Evolutionary conservation across 2,329 filamentous ascomycete species (phyloP).

Genomic region (Xylaria sp.): DNA sequence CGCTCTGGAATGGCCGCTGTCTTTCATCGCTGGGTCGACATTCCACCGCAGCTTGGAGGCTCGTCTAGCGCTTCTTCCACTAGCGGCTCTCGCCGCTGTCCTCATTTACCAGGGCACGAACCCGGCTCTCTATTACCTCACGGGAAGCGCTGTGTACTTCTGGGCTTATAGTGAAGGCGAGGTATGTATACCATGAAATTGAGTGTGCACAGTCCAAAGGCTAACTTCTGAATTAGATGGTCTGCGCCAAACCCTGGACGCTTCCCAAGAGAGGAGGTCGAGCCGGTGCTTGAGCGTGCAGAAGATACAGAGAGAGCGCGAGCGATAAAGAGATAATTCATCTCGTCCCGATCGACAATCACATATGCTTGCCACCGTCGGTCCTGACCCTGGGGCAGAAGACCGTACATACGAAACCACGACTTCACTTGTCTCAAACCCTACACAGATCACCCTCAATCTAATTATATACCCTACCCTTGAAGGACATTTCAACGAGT

Average conservation of each 20-base stretch:
- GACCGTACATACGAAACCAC: slow-evolving; percentile 7
- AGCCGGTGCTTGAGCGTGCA: slow-evolving; percentile 33
- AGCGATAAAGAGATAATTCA: neutral
- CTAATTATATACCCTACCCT: neutral
- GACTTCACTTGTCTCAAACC: neutral
- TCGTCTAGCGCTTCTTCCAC: slow-evolving; percentile 82
- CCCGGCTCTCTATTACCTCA: slow-evolving; percentile 88
- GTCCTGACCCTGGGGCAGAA: neutral
- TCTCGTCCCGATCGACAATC: slow-evolving; percentile 5
- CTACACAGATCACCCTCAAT: neutral
- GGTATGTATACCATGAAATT: slow-evolving; percentile 65
- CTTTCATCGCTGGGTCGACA: slow-evolving; percentile 77
- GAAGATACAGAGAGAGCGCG: neutral
- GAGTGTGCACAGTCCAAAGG: neutral
- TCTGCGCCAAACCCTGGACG: slow-evolving; percentile 77
- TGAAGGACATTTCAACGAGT: neutral
- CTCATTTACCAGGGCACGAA: slow-evolving; percentile 95
- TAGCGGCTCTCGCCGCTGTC: slow-evolving; percentile 77
- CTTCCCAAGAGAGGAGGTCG: slow-evolving; percentile 67
- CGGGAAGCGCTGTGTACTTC: slow-evolving; percentile 89
- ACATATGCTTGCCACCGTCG: slow-evolving; percentile 1
- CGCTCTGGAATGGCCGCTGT: slow-evolving; percentile 91
- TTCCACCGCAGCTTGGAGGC: slow-evolving; percentile 90
- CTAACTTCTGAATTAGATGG: slow-evolving; percentile 59
- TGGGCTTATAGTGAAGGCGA: slow-evolving; percentile 98